Conservation (phyloP, 805 yeast species). For the Pichia deserticola region DNA sequence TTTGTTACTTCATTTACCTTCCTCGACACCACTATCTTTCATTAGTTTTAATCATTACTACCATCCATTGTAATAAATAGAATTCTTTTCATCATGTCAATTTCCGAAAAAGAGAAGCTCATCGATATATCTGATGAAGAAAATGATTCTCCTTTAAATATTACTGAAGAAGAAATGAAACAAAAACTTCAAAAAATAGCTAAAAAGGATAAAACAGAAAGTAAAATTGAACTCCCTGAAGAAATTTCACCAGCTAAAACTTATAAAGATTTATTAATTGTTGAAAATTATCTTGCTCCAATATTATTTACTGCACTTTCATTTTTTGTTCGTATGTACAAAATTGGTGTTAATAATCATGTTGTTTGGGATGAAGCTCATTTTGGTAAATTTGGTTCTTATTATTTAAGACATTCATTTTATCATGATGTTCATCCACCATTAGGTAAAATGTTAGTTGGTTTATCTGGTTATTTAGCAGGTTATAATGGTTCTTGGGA, state of each 20-base stretch:
- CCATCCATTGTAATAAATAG: too few relatives aligned
- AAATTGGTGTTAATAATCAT: constrained; percentile 58
- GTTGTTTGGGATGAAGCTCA: constrained; percentile 99
- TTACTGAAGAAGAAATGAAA: constrained; percentile 27
- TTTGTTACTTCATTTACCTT: not conserved
- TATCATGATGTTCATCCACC: constrained; percentile 89
- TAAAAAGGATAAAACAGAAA: constrained; percentile 7
- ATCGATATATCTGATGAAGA: not conserved
- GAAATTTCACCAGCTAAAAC: constrained; percentile 11
- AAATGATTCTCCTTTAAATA: not conserved
- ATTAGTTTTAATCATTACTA: not conserved
- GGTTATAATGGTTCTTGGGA: constrained; percentile 84
- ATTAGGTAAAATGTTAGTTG: constrained; percentile 73
- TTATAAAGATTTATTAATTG: constrained; percentile 11
- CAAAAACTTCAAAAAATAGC: constrained; percentile 26
- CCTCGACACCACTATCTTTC: not conserved
- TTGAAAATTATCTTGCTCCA: constrained; percentile 40
- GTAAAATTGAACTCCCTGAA: constrained; percentile 8
- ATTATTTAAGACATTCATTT: constrained; percentile 70
- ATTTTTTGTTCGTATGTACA: constrained; percentile 67
- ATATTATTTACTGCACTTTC: constrained; percentile 59
- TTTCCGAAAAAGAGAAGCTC: constrained; percentile 1
- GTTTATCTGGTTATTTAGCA: constrained; percentile 72
- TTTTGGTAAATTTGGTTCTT: constrained; percentile 83
- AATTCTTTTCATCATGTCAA: not conserved